A percentile compares a stretch with the other conserved stretches of the same genome.
These are phyloP conservation scores for Paecilomyces formosus DNA, from an alignment of 2,329 filamentous ascomycete species.

Conservation along the genomic window DNA sequence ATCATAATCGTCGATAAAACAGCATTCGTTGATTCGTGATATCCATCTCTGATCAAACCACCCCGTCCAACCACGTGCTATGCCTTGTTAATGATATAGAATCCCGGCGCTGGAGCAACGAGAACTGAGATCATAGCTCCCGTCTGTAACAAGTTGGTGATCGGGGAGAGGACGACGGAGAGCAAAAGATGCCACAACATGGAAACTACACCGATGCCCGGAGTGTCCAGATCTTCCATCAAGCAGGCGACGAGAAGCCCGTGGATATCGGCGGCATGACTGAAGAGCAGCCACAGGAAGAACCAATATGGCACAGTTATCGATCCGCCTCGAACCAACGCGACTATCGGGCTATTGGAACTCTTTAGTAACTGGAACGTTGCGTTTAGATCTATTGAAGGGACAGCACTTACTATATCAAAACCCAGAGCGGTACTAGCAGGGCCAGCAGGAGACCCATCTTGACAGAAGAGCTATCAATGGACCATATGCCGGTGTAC, in stretches of 20 bases:
- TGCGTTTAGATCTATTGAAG: background rate
- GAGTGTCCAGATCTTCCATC: background rate
- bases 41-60: background rate
- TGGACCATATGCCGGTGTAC: slow-evolving; percentile 5
- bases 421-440: background rate
- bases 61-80: background rate
- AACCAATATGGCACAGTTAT: background rate
- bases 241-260: background rate
- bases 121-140: background rate
- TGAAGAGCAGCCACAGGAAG: background rate
- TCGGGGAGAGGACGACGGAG: background rate
- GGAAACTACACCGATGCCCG: background rate
- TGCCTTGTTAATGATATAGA: background rate
- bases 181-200: background rate
- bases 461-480: slow-evolving; percentile 1
- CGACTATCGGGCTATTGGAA: background rate
- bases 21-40: background rate
- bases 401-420: background rate
- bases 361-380: background rate
- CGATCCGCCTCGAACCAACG: background rate
- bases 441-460: background rate
- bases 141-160: background rate
- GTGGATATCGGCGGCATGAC: background rate
- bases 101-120: background rate
- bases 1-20: background rate